Evolutionary conservation across 352 stramenopile genomes (phyloP).

Genomic region (Phytopythium vexans): DNA sequence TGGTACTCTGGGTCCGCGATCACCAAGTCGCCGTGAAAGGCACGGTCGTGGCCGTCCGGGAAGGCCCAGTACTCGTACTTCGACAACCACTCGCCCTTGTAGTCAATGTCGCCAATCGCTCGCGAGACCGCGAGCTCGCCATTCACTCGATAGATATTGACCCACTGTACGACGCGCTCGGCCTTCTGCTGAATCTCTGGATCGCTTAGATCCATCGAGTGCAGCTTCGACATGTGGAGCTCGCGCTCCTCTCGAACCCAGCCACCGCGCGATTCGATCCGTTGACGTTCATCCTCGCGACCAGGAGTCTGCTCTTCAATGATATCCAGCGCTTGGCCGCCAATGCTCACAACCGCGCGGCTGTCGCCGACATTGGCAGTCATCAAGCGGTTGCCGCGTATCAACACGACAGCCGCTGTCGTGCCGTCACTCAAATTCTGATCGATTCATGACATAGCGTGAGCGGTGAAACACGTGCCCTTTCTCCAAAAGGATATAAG

Average conservation of each 20-base stretch:
- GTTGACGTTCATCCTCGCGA: constrained; percentile 58
- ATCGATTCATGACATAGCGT: background rate
- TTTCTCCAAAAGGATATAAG: too few species aligned
- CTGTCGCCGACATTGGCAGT: constrained; percentile 89
- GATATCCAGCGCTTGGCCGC: constrained; percentile 77
- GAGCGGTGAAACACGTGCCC: too few species aligned
- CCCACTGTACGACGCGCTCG: constrained; percentile 78
- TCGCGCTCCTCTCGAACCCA: constrained; percentile 86
- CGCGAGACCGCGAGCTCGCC: constrained; percentile 91
- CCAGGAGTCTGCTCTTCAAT: constrained; percentile 87
- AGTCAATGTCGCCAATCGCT: constrained; percentile 91
- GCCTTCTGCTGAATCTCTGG: constrained; percentile 81
- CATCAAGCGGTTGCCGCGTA: constrained; percentile 76
- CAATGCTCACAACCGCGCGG: constrained; percentile 79
- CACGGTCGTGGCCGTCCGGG: constrained; percentile 71
- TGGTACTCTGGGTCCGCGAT: constrained; percentile 85
- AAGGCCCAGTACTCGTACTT: constrained; percentile 85
- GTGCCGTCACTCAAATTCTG: constrained; percentile 71
- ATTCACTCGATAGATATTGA: constrained; percentile 88
- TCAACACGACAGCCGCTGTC: constrained; percentile 76
- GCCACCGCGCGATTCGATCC: constrained; percentile 70
- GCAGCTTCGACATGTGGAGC: constrained; percentile 83
- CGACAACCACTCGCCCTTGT: constrained; percentile 76
- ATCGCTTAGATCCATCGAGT: constrained; percentile 88
- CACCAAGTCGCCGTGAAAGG: constrained; percentile 85